Evolutionary conservation across 768 basidiomycete species (phyloP).

Genomic region (Tylopilus balloui): DNA sequence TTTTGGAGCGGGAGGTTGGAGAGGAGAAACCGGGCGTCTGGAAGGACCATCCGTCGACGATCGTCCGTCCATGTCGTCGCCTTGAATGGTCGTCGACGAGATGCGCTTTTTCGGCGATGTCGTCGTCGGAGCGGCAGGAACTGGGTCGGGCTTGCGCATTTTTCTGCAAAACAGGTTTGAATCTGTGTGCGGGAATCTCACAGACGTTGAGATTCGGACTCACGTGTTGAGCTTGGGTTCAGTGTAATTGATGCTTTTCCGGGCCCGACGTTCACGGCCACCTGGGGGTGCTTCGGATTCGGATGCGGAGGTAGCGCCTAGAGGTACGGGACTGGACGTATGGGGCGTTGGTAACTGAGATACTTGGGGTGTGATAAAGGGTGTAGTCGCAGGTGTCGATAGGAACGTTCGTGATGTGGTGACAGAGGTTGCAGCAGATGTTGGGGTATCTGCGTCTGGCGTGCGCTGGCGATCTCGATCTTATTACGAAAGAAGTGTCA

Average conservation of each 20-base stretch:
- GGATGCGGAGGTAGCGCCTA: conserved; percentile 31
- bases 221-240: conserved; percentile 89
- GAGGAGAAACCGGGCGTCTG: conserved; percentile 31
- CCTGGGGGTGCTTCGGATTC: conserved; percentile 29
- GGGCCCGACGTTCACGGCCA: conserved; percentile 49
- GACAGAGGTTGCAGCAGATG: conserved; percentile 34
- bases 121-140: conserved; percentile 34
- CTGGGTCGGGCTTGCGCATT: conserved; percentile 81
- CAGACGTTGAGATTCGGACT: conserved; percentile 25
- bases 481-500: conserved; percentile 17
- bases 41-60: conserved; percentile 35
- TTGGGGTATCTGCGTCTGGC: conserved; percentile 34
- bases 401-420: conserved; percentile 38
- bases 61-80: conserved; percentile 39
- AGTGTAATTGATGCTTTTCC: conserved; percentile 82
- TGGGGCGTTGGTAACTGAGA: conserved; percentile 49
- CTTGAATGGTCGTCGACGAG: conserved; percentile 30
- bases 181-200: conserved; percentile 7
- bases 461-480: conserved; percentile 37
- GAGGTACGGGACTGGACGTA: conserved; percentile 43
- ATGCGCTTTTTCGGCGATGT: conserved; percentile 42
- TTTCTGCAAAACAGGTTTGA: conserved; percentile 44
- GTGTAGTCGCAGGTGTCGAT: conserved; percentile 42
- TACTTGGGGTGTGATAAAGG: conserved; percentile 31
- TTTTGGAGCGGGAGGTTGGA: conserved; percentile 32